phyloP scores from a whole-genome alignment of 2,329 filamentous ascomycete genomes.

The Fusarium sp. region DNA sequence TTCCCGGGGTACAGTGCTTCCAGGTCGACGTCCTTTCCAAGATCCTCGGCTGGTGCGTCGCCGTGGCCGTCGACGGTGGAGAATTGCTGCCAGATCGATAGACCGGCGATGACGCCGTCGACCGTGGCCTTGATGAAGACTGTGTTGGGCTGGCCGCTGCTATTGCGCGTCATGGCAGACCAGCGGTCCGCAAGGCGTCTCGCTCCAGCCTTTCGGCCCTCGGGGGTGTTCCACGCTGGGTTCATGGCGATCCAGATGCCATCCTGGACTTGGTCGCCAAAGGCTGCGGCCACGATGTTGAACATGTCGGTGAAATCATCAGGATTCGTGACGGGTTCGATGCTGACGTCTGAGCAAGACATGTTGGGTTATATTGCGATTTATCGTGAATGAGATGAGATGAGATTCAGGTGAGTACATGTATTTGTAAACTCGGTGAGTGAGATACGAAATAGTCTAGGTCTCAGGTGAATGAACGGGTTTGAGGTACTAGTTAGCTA shows the following conservation, averaged over 20 bases:
- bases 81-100: slow-evolving; percentile 64
- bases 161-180: slow-evolving; percentile 50
- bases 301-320: slow-evolving; percentile 44
- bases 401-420: neutral
- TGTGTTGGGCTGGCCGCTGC: slow-evolving; percentile 57
- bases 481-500: slow-evolving; percentile 26
- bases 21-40: slow-evolving; percentile 46
- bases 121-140: slow-evolving; percentile 64
- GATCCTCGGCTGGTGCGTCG: slow-evolving; percentile 49
- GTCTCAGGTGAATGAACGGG: neutral
- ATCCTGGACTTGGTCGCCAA: slow-evolving; percentile 61
- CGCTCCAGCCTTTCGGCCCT: slow-evolving; percentile 51
- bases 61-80: slow-evolving; percentile 61
- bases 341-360: slow-evolving; percentile 17
- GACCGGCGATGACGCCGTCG: slow-evolving; percentile 55
- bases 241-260: slow-evolving; percentile 61
- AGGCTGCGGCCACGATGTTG: slow-evolving; percentile 47
- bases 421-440: neutral
- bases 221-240: slow-evolving; percentile 62
- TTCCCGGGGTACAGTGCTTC: slow-evolving; percentile 54
- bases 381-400: neutral
- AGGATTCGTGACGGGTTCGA: slow-evolving; percentile 44
- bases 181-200: slow-evolving; percentile 55
- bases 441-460: slow-evolving; percentile 3
- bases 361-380: neutral